Percentiles rank a stretch among this genome's conserved stretches.
These are phyloP conservation scores for Didymella pomorum DNA, from an alignment of 2,329 filamentous ascomycete species.

Conservation along the genomic window DNA sequence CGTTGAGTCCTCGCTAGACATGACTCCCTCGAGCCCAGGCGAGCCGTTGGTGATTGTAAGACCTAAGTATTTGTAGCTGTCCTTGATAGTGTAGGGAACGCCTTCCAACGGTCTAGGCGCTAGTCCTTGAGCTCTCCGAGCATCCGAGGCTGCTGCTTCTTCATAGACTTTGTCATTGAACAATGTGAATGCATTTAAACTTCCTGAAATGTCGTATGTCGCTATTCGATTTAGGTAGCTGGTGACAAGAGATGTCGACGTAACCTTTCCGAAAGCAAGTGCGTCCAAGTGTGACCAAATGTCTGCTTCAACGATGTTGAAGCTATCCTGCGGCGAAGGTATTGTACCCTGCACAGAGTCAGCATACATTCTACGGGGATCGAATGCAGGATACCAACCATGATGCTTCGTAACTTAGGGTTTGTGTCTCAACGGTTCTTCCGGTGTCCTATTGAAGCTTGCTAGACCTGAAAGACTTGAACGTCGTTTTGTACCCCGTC, in stretches of 20 bases:
- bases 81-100: constrained; percentile 66
- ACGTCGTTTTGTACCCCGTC: neutral
- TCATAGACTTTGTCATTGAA: constrained; percentile 58
- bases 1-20: constrained; percentile 62
- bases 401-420: neutral
- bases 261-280: constrained; percentile 51
- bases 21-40: constrained; percentile 60
- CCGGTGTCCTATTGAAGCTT: neutral
- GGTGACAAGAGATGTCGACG: constrained; percentile 57
- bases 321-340: neutral
- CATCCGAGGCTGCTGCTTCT: constrained; percentile 59
- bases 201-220: constrained; percentile 55
- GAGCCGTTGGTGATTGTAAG: constrained; percentile 64
- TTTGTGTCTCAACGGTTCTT: neutral
- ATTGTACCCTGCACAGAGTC: neutral
- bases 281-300: constrained; percentile 57
- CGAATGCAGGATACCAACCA: neutral
- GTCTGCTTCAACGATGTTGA: constrained; percentile 57
- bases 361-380: neutral
- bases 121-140: constrained; percentile 51
- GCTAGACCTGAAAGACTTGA: neutral
- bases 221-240: constrained; percentile 59
- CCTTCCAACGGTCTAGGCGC: constrained; percentile 58
- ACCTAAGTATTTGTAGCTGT: constrained; percentile 63
- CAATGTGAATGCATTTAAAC: constrained; percentile 59